These are phyloP conservation scores for Ceratocystis ficicola DNA, from an alignment of 2,329 filamentous ascomycete species.

Conservation along the genomic window DNA sequence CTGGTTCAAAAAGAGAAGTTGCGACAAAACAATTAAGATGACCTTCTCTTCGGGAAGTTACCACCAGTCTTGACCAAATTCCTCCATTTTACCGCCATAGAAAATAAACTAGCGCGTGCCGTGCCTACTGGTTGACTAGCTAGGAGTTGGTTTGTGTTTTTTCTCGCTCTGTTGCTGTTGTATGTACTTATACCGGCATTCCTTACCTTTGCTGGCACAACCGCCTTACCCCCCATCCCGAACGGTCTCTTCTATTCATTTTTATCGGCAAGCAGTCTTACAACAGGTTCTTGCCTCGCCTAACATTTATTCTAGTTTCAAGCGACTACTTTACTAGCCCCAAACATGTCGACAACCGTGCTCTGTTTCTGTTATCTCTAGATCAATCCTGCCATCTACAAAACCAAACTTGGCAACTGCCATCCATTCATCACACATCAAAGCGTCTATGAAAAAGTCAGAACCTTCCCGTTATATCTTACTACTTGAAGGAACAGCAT, in stretches of 20 bases:
- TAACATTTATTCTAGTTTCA: background rate
- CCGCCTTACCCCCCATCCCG: too few species aligned
- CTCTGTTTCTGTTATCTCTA: conserved; percentile 1
- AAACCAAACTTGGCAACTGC: background rate
- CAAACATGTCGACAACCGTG: background rate
- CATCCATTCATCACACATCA: background rate
- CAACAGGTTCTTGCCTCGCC: background rate
- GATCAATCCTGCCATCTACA: background rate
- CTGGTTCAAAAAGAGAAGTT: background rate
- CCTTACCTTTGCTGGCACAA: too few species aligned
- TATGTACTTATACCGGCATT: too few species aligned
- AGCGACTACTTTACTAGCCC: background rate
- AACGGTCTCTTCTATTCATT: too few species aligned
- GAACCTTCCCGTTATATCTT: background rate
- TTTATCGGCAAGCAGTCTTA: too few species aligned
- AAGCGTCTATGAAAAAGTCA: background rate
- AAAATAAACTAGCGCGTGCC: too few species aligned
- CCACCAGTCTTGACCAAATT: too few species aligned
- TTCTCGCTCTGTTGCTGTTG: too few species aligned
- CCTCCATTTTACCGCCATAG: too few species aligned
- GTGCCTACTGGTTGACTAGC: too few species aligned
- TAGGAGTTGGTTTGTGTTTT: too few species aligned
- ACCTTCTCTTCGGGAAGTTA: background rate
- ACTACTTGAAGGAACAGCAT: background rate
- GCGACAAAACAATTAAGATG: background rate